Evolutionary conservation across 306 rosid species (phyloP).

Genomic region (Trifolium dubium): DNA sequence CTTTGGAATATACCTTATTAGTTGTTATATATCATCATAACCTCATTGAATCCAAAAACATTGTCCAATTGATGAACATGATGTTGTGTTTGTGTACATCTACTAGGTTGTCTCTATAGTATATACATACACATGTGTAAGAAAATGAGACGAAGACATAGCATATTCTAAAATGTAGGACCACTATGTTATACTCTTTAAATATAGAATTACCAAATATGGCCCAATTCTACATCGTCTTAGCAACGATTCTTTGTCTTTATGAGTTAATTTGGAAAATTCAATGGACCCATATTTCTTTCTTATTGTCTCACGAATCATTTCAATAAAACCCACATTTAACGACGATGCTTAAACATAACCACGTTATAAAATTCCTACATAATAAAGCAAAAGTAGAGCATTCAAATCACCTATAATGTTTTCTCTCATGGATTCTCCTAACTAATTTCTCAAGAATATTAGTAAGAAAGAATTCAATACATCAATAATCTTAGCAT

Average conservation of each 20-base stretch:
- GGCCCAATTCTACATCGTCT: constrained; percentile 57
- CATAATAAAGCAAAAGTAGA: constrained; percentile 55
- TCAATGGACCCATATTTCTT: constrained; percentile 43
- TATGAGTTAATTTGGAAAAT: constrained; percentile 57
- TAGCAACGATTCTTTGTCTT: constrained; percentile 49
- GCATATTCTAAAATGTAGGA: constrained; percentile 46
- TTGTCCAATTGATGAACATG: constrained; percentile 49
- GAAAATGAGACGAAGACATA: constrained; percentile 34
- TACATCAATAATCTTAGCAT: too few relatives aligned
- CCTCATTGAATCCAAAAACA: constrained; percentile 56
- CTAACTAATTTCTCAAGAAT: not conserved
- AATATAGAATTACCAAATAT: constrained; percentile 54
- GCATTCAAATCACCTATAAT: constrained; percentile 29
- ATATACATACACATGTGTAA: not conserved
- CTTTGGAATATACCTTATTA: constrained; percentile 41
- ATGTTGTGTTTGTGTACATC: constrained; percentile 29
- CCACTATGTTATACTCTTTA: constrained; percentile 49
- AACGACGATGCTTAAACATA: constrained; percentile 48
- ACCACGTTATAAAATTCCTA: constrained; percentile 50
- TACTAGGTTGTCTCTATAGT: constrained; percentile 49
- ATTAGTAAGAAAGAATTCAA: too few relatives aligned
- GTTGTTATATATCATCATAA: constrained; percentile 53
- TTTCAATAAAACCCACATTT: constrained; percentile 69
- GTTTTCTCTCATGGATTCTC: not conserved
- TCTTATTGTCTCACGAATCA: constrained; percentile 65